Conservation (phyloP, 192 early-diverging fungal species). For the Coemansia sp. region DNA sequence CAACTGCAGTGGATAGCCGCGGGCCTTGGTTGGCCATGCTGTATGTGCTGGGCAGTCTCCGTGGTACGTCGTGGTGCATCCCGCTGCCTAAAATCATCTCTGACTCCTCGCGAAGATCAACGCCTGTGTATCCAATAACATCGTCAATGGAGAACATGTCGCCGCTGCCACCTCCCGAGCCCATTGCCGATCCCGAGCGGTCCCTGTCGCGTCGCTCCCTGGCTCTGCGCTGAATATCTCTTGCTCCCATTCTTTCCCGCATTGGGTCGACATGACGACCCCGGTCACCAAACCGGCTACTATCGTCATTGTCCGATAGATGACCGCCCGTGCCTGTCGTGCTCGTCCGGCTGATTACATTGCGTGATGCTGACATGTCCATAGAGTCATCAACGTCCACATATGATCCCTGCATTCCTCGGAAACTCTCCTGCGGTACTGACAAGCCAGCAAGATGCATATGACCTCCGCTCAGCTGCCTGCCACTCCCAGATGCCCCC, state of each 20-base stretch:
- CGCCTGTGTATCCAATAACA: conserved; percentile 74
- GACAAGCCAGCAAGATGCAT: conserved; percentile 6
- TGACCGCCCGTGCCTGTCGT: conserved; percentile 20
- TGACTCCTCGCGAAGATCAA: conserved; percentile 68
- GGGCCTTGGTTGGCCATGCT: conserved; percentile 7
- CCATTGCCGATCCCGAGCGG: conserved; percentile 12
- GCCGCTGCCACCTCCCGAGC: conserved; percentile 14
- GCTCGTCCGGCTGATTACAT: conserved; percentile 22
- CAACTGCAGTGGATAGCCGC: conserved; percentile 2
- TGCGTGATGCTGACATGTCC: conserved; percentile 11
- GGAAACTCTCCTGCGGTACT: background rate
- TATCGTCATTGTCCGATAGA: conserved; percentile 20
- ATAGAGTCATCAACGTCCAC: conserved; percentile 7
- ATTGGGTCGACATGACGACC: background rate
- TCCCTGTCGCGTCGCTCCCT: conserved; percentile 37
- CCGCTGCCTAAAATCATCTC: conserved; percentile 58
- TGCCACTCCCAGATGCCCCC: conserved; percentile 1
- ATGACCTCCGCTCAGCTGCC: conserved; percentile 5
- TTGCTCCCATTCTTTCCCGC: conserved; percentile 9
- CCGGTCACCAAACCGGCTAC: background rate
- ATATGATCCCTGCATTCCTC: conserved; percentile 9
- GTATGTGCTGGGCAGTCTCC: background rate
- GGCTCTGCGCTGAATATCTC: conserved; percentile 18
- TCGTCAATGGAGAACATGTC: conserved; percentile 56
- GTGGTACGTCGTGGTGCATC: conserved; percentile 9